Evolutionary conservation across 2,329 filamentous ascomycete genomes (phyloP).

Genomic region (Chaetoscypha palmicola): DNA sequence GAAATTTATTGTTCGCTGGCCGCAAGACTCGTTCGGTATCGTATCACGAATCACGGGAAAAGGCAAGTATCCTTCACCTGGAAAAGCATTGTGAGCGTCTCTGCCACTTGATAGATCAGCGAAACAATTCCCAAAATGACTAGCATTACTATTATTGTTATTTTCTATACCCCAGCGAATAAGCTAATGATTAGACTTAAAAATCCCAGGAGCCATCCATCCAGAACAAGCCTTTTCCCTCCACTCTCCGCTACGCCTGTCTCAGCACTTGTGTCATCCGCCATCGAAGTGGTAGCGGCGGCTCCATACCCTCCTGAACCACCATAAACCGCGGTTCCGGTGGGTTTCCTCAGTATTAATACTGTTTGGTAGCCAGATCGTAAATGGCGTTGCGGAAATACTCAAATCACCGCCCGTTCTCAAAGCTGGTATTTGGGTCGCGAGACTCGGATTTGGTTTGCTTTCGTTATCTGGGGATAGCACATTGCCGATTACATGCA

Average conservation of each 20-base stretch:
- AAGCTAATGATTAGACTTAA: too few species aligned
- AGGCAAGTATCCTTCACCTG: too few species aligned
- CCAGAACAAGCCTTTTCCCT: neutral
- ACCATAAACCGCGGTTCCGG: constrained; percentile 1
- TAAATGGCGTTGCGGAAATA: constrained; percentile 6
- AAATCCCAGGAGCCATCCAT: too few species aligned
- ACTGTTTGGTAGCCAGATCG: constrained; percentile 8
- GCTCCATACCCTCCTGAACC: constrained; percentile 1
- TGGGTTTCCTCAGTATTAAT: constrained; percentile 5
- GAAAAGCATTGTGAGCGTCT: too few species aligned
- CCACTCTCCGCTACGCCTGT: neutral
- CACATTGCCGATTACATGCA: constrained; percentile 34
- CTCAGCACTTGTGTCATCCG: neutral
- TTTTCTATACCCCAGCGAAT: too few species aligned
- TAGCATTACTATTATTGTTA: too few species aligned
- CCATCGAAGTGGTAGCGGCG: neutral
- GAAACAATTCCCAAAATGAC: too few species aligned
- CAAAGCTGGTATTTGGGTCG: constrained; percentile 33
- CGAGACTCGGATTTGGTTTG: constrained; percentile 33
- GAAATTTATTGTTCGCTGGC: too few species aligned
- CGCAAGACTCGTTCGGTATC: too few species aligned
- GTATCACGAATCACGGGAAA: too few species aligned
- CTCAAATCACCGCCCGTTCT: constrained; percentile 6
- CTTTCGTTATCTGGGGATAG: constrained; percentile 37
- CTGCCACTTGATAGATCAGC: too few species aligned